Conservation (phyloP, 208 protist species). For the Wallacemonas sp. region DNA sequence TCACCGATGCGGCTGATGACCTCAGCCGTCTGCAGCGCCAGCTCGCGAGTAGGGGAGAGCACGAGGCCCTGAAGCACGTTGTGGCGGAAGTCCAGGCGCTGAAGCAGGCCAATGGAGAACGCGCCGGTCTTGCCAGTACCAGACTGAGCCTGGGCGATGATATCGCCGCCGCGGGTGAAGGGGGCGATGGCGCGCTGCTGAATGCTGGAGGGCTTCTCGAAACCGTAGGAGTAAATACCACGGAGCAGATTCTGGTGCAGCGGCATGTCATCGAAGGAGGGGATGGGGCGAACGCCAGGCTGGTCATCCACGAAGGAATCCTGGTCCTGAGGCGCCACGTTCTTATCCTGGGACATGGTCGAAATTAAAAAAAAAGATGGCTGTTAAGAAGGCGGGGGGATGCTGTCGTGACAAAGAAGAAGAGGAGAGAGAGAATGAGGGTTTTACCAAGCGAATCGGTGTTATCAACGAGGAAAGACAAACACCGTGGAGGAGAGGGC, state of each 20-base stretch:
- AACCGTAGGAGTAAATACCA: slow-evolving; percentile 98
- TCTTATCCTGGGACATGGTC: slow-evolving; percentile 76
- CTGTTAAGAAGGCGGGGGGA: slow-evolving; percentile 40
- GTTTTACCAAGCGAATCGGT: too few relatives aligned
- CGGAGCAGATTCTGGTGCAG: slow-evolving; percentile 96
- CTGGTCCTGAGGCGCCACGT: slow-evolving; percentile 84
- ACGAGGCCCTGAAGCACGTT: slow-evolving; percentile 94
- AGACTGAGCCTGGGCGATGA: slow-evolving; percentile 98
- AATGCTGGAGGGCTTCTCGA: slow-evolving; percentile 99
- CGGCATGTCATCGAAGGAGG: slow-evolving; percentile 98
- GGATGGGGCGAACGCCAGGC: slow-evolving; percentile 86
- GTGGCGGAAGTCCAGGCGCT: slow-evolving; percentile 89
- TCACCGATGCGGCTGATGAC: slow-evolving; percentile 96
- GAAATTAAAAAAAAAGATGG: slow-evolving; percentile 47
- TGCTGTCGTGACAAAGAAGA: slow-evolving; percentile 17
- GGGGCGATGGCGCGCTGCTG: slow-evolving; percentile 98
- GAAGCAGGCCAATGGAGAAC: slow-evolving; percentile 96
- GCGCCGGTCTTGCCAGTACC: slow-evolving; percentile 99
- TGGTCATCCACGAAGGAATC: slow-evolving; percentile 92
- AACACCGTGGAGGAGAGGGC: too few relatives aligned
- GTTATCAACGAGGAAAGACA: too few relatives aligned
- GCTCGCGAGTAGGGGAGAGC: slow-evolving; percentile 96
- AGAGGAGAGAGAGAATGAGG: background rate
- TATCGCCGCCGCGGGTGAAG: slow-evolving; percentile 95
- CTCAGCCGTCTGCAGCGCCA: slow-evolving; percentile 96